Conservation (phyloP, 345 rosid genomes). For the Murraya paniculata region DNA sequence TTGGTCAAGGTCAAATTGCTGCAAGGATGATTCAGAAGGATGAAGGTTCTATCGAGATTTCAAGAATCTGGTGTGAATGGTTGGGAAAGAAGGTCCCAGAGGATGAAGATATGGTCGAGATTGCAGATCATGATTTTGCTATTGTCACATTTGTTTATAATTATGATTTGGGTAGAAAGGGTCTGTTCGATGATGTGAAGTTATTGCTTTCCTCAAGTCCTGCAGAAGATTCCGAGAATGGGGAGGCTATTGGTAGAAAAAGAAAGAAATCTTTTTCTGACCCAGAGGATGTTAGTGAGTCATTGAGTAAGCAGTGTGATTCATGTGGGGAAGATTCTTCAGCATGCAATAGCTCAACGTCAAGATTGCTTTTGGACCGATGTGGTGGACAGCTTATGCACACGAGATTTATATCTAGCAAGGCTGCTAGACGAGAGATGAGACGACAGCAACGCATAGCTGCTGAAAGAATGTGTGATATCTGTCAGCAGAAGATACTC, state of each 20-base stretch:
- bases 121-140: constrained; percentile 69
- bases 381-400: constrained; percentile 60
- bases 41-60: constrained; percentile 36
- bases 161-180: constrained; percentile 70
- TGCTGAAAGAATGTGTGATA: constrained; percentile 83
- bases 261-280: constrained; percentile 76
- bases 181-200: constrained; percentile 54
- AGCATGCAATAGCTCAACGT: constrained; percentile 37
- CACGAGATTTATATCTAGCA: constrained; percentile 54
- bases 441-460: constrained; percentile 77
- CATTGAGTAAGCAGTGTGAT: constrained; percentile 54
- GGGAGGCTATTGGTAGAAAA: constrained; percentile 39
- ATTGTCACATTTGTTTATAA: constrained; percentile 57
- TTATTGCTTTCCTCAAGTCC: constrained; percentile 52
- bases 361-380: constrained; percentile 46
- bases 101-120: constrained; percentile 29
- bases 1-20: constrained; percentile 63
- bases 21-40: constrained; percentile 47
- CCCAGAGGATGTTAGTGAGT: constrained; percentile 69
- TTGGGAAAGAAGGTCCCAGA: constrained; percentile 44
- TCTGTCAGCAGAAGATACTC: constrained; percentile 90
- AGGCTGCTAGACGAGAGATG: constrained; percentile 64
- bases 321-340: constrained; percentile 72
- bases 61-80: constrained; percentile 95
- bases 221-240: constrained; percentile 31